Conservation (phyloP, 2,329 filamentous ascomycete species). For the Paecilomyces niveus region DNA sequence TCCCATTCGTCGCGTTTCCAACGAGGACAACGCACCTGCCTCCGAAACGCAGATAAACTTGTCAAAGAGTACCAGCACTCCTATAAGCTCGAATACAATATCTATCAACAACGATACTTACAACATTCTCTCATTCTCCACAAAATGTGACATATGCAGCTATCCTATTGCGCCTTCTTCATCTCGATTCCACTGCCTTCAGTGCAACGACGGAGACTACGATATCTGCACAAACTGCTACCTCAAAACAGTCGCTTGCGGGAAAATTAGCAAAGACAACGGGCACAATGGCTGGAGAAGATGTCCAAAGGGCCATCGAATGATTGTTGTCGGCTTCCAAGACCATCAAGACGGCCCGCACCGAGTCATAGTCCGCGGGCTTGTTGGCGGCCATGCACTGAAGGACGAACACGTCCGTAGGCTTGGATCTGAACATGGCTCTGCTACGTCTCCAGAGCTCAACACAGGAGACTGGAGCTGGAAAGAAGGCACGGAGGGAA, state of each 20-base stretch:
- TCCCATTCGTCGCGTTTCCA: constrained; percentile 59
- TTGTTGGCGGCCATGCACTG: constrained; percentile 70
- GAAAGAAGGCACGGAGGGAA: constrained; percentile 33
- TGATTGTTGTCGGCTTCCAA: constrained; percentile 72
- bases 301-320: constrained; percentile 73
- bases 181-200: constrained; percentile 71
- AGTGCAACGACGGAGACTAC: constrained; percentile 74
- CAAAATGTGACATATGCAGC: constrained; percentile 71
- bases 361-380: constrained; percentile 60
- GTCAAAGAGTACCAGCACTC: constrained; percentile 7
- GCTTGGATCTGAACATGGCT: not conserved
- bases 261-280: constrained; percentile 65
- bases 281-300: constrained; percentile 76
- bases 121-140: constrained; percentile 63
- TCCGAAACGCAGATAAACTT: constrained; percentile 12
- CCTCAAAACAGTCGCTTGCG: constrained; percentile 53
- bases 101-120: constrained; percentile 46
- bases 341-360: constrained; percentile 60
- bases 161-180: constrained; percentile 62
- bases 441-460: constrained; percentile 18
- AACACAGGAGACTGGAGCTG: constrained; percentile 34
- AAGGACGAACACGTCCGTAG: constrained; percentile 47
- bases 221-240: constrained; percentile 81
- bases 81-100: constrained; percentile 10
- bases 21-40: not conserved